A percentile compares a stretch with the other conserved stretches of the same genome.
Conservation (phyloP, 345 rosid species). For the Cardamine chenopodiifolia region DNA sequence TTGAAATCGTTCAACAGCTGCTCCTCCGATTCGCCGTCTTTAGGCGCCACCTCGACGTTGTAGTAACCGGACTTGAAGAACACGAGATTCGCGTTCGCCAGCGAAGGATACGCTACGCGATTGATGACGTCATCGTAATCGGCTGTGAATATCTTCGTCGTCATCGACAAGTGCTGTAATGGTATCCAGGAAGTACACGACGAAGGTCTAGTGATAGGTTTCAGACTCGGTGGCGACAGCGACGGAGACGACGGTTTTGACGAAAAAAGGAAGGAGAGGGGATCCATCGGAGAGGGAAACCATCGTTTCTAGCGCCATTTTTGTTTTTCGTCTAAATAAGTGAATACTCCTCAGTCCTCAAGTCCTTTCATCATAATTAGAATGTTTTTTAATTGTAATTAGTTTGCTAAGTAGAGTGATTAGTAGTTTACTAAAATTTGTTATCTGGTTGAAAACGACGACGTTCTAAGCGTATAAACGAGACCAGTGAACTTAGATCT, state of each 20-base stretch:
- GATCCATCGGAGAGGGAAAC: constrained; percentile 31
- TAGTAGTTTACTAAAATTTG: background rate
- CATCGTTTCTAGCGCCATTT: constrained; percentile 39
- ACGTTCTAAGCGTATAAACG: constrained; percentile 1
- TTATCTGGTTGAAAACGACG: constrained; percentile 3
- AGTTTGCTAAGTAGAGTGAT: constrained; percentile 7
- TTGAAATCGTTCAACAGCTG: constrained; percentile 66
- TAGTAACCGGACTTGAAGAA: constrained; percentile 59
- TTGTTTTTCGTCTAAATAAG: background rate
- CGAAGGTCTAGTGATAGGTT: background rate
- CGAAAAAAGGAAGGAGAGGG: constrained; percentile 8
- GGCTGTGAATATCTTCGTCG: constrained; percentile 2
- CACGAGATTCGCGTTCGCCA: constrained; percentile 62
- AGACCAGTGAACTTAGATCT: constrained; percentile 28
- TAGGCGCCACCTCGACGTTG: constrained; percentile 69
- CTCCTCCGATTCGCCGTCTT: constrained; percentile 76
- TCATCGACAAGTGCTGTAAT: constrained; percentile 13
- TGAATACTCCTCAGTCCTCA: background rate
- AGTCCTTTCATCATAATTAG: background rate
- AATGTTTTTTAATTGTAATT: constrained; percentile 1
- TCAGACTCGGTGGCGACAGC: constrained; percentile 10
- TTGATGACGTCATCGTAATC: constrained; percentile 11
- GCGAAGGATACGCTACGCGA: constrained; percentile 59
- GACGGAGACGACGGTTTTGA: constrained; percentile 7
- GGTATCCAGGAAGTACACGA: background rate